Evolutionary conservation across 192 early-diverging fungal genomes (phyloP).

Genomic region (Dispira parvispora): DNA sequence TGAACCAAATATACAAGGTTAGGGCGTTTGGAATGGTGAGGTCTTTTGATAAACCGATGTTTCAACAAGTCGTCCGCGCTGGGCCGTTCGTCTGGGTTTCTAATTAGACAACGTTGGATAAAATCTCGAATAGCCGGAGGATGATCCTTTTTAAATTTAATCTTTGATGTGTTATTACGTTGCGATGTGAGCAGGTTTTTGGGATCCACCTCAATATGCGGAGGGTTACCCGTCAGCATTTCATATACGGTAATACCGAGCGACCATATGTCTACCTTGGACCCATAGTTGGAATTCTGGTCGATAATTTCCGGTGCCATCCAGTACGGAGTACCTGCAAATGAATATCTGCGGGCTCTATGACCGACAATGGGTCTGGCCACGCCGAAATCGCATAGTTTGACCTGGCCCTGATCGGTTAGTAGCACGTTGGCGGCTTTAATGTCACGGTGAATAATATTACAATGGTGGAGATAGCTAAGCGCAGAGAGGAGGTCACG

Average conservation of each 20-base stretch:
- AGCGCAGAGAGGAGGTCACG: slow-evolving; percentile 78
- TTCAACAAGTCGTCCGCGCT: slow-evolving; percentile 77
- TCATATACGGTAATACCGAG: slow-evolving; percentile 95
- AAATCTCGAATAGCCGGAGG: slow-evolving; percentile 75
- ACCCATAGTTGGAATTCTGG: slow-evolving; percentile 59
- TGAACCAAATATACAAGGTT: slow-evolving; percentile 43
- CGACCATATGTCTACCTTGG: slow-evolving; percentile 81
- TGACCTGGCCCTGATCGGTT: slow-evolving; percentile 64
- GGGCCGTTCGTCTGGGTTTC: slow-evolving; percentile 74
- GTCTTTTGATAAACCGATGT: slow-evolving; percentile 60
- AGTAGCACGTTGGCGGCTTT: slow-evolving; percentile 82
- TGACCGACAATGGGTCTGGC: slow-evolving; percentile 72
- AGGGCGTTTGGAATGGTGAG: slow-evolving; percentile 31
- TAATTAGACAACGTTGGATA: slow-evolving; percentile 65
- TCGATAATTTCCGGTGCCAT: slow-evolving; percentile 76
- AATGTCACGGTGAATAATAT: slow-evolving; percentile 87
- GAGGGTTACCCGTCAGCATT: slow-evolving; percentile 93
- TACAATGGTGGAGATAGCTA: slow-evolving; percentile 85
- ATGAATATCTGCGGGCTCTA: slow-evolving; percentile 74
- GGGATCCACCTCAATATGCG: slow-evolving; percentile 79
- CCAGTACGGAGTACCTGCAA: slow-evolving; percentile 85
- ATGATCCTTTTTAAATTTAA: too few species aligned
- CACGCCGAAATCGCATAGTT: slow-evolving; percentile 89
- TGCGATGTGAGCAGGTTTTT: slow-evolving; percentile 76
- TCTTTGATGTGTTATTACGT: too few species aligned